phyloP scores from a whole-genome alignment of 306 rosid species.

The Cucumis melo region DNA sequence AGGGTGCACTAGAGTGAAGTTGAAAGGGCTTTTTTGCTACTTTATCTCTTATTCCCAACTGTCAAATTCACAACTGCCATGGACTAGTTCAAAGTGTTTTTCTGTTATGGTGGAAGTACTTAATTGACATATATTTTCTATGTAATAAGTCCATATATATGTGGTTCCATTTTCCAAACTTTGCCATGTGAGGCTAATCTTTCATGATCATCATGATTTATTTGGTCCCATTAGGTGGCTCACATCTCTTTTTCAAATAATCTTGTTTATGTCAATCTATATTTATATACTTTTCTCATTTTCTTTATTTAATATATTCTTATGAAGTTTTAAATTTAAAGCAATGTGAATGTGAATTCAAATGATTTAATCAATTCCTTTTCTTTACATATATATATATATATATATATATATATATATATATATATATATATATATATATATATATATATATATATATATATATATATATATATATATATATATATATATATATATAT shows the following conservation, averaged over 20 bases:
- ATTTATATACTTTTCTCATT: background rate
- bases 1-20: conserved; percentile 13
- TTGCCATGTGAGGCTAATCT: conserved; percentile 4
- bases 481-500: background rate
- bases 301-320: background rate
- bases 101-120: conserved; percentile 11
- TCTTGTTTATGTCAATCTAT: background rate
- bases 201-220: background rate
- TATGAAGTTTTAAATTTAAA: background rate
- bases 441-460: background rate
- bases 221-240: conserved; percentile 5
- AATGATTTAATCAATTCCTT: background rate
- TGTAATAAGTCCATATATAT: conserved; percentile 1
- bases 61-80: conserved; percentile 18
- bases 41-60: conserved; percentile 8
- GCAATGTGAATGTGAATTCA: background rate
- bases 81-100: conserved; percentile 23
- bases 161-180: background rate
- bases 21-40: conserved; percentile 10
- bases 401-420: too few relatives aligned
- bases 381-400: background rate
- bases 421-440: background rate
- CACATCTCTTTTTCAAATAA: background rate
- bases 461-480: background rate
- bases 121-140: background rate